Evolutionary conservation across 768 basidiomycete genomes (phyloP).

Genomic region (Phallus indusiatus): DNA sequence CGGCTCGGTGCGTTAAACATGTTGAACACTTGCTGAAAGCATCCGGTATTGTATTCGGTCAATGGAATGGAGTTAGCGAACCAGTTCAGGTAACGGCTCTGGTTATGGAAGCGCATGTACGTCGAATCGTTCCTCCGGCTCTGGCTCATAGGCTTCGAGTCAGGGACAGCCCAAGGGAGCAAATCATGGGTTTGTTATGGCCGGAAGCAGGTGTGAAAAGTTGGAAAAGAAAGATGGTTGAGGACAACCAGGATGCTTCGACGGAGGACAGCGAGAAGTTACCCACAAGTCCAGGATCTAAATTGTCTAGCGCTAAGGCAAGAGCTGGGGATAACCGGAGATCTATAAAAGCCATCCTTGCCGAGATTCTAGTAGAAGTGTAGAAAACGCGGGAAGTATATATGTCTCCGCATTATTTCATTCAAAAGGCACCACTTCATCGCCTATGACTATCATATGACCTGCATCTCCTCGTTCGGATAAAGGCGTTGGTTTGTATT

Average conservation of each 20-base stretch:
- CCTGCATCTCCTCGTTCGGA: slow-evolving; percentile 50
- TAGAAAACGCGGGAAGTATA: not conserved
- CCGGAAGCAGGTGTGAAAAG: not conserved
- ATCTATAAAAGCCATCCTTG: slow-evolving; percentile 3
- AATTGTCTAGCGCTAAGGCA: not conserved
- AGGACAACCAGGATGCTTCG: not conserved
- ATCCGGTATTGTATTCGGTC: slow-evolving; percentile 42
- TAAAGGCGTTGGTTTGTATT: slow-evolving; percentile 34
- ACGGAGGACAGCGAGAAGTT: not conserved
- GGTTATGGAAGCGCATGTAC: slow-evolving; percentile 66
- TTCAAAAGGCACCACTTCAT: slow-evolving; percentile 24
- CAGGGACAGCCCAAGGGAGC: slow-evolving; percentile 59
- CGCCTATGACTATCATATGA: slow-evolving; percentile 60
- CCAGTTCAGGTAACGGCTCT: not conserved
- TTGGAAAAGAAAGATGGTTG: not conserved
- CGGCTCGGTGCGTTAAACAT: slow-evolving; percentile 48
- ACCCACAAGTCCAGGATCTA: not conserved
- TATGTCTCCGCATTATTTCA: not conserved
- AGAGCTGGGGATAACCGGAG: not conserved
- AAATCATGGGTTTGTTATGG: slow-evolving; percentile 27
- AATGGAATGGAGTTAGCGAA: slow-evolving; percentile 1
- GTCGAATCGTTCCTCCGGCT: slow-evolving; percentile 61
- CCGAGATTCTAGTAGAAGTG: slow-evolving; percentile 5
- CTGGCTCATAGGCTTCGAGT: slow-evolving; percentile 69
- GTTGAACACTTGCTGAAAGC: slow-evolving; percentile 61